phyloP scores from a whole-genome alignment of 2,329 filamentous ascomycete species.

The Sporothrix humicola region DNA sequence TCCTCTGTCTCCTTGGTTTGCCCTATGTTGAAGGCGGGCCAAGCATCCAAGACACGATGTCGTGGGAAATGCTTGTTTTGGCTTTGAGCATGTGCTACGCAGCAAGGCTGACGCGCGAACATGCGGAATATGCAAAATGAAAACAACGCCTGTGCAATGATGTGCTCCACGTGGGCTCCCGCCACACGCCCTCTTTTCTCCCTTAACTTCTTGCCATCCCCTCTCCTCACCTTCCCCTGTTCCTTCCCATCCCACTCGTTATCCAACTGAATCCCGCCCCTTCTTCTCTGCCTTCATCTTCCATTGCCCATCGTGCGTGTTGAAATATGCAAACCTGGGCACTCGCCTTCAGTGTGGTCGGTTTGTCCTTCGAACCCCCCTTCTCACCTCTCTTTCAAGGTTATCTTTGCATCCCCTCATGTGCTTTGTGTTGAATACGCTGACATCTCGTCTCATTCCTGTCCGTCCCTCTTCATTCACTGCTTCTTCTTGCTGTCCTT shows the following conservation, averaged over 20 bases:
- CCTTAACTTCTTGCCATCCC: background rate
- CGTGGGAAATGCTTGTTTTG: slow-evolving; percentile 12
- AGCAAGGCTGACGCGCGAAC: background rate
- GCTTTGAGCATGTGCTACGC: slow-evolving; percentile 11
- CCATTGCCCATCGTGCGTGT: slow-evolving; percentile 32
- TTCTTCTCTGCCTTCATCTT: background rate
- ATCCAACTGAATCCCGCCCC: background rate
- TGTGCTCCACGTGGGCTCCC: background rate
- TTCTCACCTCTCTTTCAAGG: background rate
- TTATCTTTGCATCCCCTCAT: background rate
- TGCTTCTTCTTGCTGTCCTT: slow-evolving; percentile 59
- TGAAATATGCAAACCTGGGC: slow-evolving; percentile 34
- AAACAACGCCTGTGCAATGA: slow-evolving; percentile 27
- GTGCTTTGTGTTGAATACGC: slow-evolving; percentile 32
- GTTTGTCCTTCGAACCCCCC: background rate
- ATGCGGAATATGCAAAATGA: slow-evolving; percentile 25
- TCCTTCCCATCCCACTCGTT: background rate
- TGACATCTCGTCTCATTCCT: background rate
- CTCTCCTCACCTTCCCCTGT: background rate
- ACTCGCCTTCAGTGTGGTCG: slow-evolving; percentile 26
- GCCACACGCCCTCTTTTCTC: background rate
- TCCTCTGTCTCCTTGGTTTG: slow-evolving; percentile 9
- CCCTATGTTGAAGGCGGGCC: slow-evolving; percentile 32
- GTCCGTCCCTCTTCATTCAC: slow-evolving; percentile 44
- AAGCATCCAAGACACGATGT: background rate